Conservation (phyloP, 2,329 filamentous ascomycete genomes). For the Cercospora sojina region DNA sequence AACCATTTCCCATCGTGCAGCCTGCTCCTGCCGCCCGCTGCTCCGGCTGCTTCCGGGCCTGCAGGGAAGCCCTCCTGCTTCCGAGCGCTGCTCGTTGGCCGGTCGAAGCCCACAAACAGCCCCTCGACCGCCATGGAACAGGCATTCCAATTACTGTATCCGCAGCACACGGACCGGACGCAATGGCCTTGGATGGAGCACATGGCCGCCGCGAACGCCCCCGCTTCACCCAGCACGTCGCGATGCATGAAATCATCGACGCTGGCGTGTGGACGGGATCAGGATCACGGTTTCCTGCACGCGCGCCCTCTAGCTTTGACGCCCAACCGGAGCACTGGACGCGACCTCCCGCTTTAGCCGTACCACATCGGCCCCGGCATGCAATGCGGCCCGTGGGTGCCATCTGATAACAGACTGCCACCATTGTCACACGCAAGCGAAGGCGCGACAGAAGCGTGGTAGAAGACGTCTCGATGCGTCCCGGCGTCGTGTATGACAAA, state of each 20-base stretch:
- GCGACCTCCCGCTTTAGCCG: neutral
- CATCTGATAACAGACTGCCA: neutral
- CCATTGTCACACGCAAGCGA: neutral
- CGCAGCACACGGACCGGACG: neutral
- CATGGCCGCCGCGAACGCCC: neutral
- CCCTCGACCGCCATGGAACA: neutral
- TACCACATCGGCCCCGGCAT: neutral
- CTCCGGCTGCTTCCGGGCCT: too few species aligned
- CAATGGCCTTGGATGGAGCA: neutral
- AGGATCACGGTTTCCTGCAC: neutral
- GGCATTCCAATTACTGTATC: constrained; percentile 3
- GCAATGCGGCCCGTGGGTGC: neutral
- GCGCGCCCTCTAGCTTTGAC: neutral
- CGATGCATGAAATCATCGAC: neutral
- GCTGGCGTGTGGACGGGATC: neutral
- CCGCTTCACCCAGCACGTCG: neutral
- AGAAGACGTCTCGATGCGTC: neutral
- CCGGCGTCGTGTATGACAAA: neutral
- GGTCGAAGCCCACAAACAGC: neutral
- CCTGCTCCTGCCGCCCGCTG: too few species aligned
- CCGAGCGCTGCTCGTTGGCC: neutral
- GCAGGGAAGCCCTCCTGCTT: neutral
- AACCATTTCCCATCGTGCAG: neutral
- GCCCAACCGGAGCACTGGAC: neutral
- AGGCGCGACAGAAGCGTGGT: neutral